Conservation (phyloP, 2,329 filamentous ascomycete genomes). For the Graphiopsis chlorocephala region DNA sequence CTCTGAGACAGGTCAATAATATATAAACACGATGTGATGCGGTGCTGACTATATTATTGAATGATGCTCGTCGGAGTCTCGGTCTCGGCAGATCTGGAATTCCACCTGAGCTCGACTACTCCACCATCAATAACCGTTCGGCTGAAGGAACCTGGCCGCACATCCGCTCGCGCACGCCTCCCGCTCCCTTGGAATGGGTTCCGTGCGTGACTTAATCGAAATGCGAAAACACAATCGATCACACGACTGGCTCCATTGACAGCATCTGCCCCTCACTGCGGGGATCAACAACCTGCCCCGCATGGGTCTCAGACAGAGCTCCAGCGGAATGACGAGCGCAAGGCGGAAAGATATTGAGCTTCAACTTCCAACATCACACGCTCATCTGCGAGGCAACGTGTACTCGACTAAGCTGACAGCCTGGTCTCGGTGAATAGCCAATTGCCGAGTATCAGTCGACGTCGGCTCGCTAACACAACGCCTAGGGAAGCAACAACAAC, state of each 20-base stretch:
- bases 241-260: neutral
- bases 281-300: conserved; percentile 7
- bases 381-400: neutral
- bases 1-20: neutral
- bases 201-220: neutral
- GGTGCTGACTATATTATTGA: neutral
- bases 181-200: conserved; percentile 2
- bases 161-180: neutral
- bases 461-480: neutral
- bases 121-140: conserved; percentile 8
- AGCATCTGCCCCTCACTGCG: conserved; percentile 11
- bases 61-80: neutral
- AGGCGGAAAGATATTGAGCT: conserved; percentile 12
- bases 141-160: neutral
- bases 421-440: neutral
- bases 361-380: neutral
- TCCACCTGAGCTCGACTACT: neutral
- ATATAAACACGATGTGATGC: neutral
- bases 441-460: neutral
- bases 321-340: conserved; percentile 10
- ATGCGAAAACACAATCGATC: conserved; percentile 2
- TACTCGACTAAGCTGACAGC: conserved; percentile 2
- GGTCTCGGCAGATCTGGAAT: neutral
- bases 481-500: neutral
- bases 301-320: conserved; percentile 7